These are phyloP conservation scores for Chaetomium globosum DNA, from an alignment of 2,329 filamentous ascomycete species.

Conservation along the genomic window DNA sequence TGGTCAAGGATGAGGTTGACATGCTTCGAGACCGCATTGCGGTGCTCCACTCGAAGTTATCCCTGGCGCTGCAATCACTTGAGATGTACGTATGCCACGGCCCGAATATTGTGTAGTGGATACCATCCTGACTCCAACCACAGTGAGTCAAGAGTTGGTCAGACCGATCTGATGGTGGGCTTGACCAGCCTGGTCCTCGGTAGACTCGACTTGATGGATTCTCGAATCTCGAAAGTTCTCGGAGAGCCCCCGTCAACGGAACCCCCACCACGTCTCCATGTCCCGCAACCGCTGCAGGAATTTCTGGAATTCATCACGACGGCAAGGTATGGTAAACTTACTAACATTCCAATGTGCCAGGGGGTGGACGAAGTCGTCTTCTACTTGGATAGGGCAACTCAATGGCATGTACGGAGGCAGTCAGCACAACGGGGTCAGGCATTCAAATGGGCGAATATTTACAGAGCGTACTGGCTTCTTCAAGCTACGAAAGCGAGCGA, in stretches of 20 bases:
- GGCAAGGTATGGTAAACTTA: background rate
- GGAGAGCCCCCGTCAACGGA: background rate
- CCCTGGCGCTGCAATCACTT: conserved; percentile 23
- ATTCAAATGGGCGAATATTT: conserved; percentile 13
- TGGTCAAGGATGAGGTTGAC: conserved; percentile 26
- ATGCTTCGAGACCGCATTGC: conserved; percentile 30
- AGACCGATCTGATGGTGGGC: conserved; percentile 3
- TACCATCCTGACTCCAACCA: background rate
- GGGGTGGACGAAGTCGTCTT: conserved; percentile 23
- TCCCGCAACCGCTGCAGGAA: conserved; percentile 6
- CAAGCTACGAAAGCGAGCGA: conserved; percentile 14
- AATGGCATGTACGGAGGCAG: conserved; percentile 15
- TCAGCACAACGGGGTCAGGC: background rate
- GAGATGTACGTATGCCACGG: conserved; percentile 22
- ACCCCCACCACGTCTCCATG: background rate
- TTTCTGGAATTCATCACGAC: background rate
- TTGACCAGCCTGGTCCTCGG: conserved; percentile 11
- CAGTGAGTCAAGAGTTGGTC: conserved; percentile 11
- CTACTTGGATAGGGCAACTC: conserved; percentile 24
- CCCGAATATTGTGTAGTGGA: background rate
- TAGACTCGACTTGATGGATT: background rate
- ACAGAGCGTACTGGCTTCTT: conserved; percentile 22
- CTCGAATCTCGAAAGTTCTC: background rate
- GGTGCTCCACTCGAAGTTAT: conserved; percentile 24
- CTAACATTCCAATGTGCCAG: conserved; percentile 8